Evolutionary conservation across 441 rosid species (phyloP).

Genomic region (Jatropha multifida): DNA sequence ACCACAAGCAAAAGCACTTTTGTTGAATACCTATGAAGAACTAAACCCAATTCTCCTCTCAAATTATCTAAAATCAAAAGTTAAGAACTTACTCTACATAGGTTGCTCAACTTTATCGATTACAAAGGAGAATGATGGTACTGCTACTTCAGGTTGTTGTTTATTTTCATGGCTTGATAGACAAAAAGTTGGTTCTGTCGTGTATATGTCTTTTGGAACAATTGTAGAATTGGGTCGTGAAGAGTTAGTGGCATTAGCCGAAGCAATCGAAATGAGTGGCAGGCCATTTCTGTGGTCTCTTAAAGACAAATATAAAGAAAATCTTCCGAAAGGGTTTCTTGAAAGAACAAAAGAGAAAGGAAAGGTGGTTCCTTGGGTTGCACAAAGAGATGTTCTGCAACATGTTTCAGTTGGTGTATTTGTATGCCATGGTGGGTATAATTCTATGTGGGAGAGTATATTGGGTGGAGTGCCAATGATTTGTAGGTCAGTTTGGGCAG

Average conservation of each 20-base stretch:
- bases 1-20: neutral
- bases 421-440: neutral
- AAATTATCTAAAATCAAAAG: neutral
- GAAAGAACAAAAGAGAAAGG: neutral
- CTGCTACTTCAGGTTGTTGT: neutral
- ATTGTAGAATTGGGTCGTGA: neutral
- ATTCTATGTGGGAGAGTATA: constrained; percentile 12
- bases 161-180: neutral
- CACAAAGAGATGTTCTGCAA: too few relatives aligned
- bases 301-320: neutral
- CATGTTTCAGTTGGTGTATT: too few relatives aligned
- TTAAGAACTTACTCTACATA: neutral
- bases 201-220: neutral
- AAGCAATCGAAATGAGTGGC: neutral
- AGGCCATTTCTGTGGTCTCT: neutral
- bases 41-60: neutral
- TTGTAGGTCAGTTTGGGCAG: neutral
- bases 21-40: neutral
- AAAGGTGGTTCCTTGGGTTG: neutral
- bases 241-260: neutral
- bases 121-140: neutral
- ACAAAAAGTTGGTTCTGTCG: neutral
- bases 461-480: constrained; percentile 1
- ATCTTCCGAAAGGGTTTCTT: constrained; percentile 1
- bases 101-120: neutral